These are phyloP conservation scores for Boletus eberwhitei DNA, from an alignment of 768 basidiomycete species.

Conservation along the genomic window DNA sequence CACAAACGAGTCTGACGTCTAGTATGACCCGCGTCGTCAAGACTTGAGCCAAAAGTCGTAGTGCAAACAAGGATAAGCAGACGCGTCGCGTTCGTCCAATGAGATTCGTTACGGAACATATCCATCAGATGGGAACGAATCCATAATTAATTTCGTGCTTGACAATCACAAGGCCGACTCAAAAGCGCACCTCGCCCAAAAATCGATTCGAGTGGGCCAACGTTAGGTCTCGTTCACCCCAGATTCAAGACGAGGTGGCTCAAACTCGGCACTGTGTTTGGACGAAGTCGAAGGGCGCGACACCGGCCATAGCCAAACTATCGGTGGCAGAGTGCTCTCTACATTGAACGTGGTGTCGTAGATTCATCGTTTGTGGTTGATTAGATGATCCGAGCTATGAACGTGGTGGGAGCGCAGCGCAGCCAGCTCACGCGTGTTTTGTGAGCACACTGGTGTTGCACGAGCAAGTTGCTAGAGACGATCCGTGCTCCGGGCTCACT, in stretches of 20 bases:
- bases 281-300: background rate
- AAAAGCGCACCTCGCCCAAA: background rate
- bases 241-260: background rate
- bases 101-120: background rate
- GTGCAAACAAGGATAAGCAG: conserved; percentile 29
- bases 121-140: too few species aligned
- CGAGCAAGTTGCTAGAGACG: background rate
- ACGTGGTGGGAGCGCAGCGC: background rate
- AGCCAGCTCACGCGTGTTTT: background rate
- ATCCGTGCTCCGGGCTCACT: background rate
- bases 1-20: background rate
- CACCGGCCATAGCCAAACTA: too few species aligned
- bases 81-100: conserved; percentile 31
- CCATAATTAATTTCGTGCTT: too few species aligned
- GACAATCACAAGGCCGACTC: background rate
- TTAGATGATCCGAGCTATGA: background rate
- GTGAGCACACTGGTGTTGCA: background rate
- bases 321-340: background rate
- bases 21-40: background rate
- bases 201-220: background rate
- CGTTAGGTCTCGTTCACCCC: background rate
- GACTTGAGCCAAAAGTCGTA: background rate
- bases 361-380: background rate
- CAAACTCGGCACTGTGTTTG: background rate
- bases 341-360: background rate